Percentiles rank a stretch among this genome's conserved stretches.
Conservation (phyloP, 306 rosid genomes). For the Corylus avellana region DNA sequence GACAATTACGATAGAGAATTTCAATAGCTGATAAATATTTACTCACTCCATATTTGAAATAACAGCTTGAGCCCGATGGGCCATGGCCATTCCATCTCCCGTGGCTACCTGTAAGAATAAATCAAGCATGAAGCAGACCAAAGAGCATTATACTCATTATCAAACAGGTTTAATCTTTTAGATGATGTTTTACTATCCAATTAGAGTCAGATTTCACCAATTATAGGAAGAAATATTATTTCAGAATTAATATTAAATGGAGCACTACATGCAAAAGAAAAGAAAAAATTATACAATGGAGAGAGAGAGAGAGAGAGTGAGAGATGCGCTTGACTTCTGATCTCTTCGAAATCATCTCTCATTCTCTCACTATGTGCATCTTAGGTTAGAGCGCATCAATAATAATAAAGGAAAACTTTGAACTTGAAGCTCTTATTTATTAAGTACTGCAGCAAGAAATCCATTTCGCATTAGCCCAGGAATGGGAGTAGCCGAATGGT, state of each 20-base stretch:
- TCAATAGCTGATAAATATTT: constrained; percentile 1
- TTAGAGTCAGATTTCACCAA: neutral
- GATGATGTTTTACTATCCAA: neutral
- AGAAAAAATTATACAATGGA: neutral
- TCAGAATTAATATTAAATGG: neutral
- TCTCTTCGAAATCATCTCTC: no score
- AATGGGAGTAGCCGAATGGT: no score
- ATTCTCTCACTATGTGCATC: no score
- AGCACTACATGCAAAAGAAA: neutral
- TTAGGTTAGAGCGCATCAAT: no score
- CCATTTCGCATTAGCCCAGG: no score
- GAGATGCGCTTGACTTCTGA: no score
- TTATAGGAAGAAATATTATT: neutral
- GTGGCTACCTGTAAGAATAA: constrained; percentile 72
- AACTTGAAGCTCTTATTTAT: no score
- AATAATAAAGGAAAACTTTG: no score
- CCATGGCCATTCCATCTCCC: constrained; percentile 94
- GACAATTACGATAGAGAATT: constrained; percentile 18
- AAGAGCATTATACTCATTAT: constrained; percentile 2
- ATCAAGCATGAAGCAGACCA: constrained; percentile 23
- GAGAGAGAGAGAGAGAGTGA: neutral
- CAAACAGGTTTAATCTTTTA: constrained; percentile 6
- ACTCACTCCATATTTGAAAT: constrained; percentile 99
- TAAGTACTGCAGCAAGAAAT: no score
- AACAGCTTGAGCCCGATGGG: constrained; percentile 96